phyloP scores from a whole-genome alignment of 306 rosid genomes.

The Vigna trinervia region DNA sequence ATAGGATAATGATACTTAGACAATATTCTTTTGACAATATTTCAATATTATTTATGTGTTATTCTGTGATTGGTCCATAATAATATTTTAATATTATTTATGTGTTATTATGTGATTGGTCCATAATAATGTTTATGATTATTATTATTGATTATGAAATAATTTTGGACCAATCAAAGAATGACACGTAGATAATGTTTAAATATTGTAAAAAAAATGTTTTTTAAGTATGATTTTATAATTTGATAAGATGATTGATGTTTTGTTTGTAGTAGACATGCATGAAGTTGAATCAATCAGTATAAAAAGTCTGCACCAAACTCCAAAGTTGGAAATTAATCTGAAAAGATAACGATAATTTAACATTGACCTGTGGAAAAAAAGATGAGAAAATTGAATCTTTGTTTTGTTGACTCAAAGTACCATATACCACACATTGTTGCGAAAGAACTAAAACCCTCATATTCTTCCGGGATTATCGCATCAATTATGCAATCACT shows the following conservation, averaged over 20 bases:
- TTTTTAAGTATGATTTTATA: neutral
- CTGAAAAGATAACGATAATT: neutral
- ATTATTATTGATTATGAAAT: no score
- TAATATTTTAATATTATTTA: no score
- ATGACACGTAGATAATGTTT: no score
- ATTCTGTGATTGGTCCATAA: no score
- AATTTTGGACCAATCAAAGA: no score
- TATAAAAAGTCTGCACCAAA: slow-evolving; percentile 1
- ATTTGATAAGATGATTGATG: neutral
- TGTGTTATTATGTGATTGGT: no score
- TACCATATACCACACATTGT: neutral
- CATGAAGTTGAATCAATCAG: neutral
- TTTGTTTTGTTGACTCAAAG: neutral
- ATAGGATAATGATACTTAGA: no score
- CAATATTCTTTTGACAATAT: no score
- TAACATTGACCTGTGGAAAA: neutral
- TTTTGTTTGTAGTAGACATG: slow-evolving; percentile 3
- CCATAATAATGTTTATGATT: no score
- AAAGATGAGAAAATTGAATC: neutral
- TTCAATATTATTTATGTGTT: no score
- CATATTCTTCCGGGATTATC: slow-evolving; percentile 5
- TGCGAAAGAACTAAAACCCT: neutral
- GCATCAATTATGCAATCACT: neutral
- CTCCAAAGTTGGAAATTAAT: neutral
- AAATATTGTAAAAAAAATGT: no score